Base-by-base conservation (phyloP, 2,329 filamentous ascomycete species). In the Coniosporium tulheliwenetii region DNA sequence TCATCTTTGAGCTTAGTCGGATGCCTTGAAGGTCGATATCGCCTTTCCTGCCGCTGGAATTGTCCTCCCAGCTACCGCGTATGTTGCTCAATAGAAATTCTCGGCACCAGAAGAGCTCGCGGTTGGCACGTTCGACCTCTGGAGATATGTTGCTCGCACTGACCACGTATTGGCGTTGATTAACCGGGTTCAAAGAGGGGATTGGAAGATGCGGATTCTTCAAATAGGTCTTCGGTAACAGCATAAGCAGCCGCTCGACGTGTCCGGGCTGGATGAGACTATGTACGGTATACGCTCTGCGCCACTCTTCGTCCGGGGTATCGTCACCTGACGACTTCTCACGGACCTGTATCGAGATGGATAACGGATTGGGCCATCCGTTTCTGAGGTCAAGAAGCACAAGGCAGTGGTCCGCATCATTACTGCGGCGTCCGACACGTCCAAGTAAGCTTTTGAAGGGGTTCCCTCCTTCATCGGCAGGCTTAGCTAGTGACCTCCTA, bases 101-200 rank as follows among this genome's bases (percentile, higher is more conserved):
- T 12, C 86, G 76, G 58, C 85, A 94, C 87, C 87, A 95, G 57
- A 95, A 95, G 0, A 79, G 77, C 61, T 94, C 85, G 39, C 87
- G 71, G 44, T 72, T 81, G 10, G 77, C 73, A 30, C 82, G 75
- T 61, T 95, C 87, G 36, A 73, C 74, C 47, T 91, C 85, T 0
- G 85, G 82, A 0, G 81, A 79, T 42, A 87, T 75, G 50, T 83
- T 83, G 53, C 76, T 79, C 12, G 79, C 75, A 58, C 82, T 91
- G 36, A 94, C 84, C 29, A 95, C 84, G 51, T 93, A 95, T 54
- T 95, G 87, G n/a, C 86, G 75, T 53, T 85, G 81, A n/a, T 81
- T 77, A 0, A 80, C 77, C 1, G 81, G 81, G 48, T 89, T 86
- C 8, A 94, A 67, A 1, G 77, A 79, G 1, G 86, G 87, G 33